Evolutionary conservation across 805 yeast genomes (phyloP), one percentile per base, ranked within the genome.

Genomic region (Monosporozyma yasuniensis): DNA sequence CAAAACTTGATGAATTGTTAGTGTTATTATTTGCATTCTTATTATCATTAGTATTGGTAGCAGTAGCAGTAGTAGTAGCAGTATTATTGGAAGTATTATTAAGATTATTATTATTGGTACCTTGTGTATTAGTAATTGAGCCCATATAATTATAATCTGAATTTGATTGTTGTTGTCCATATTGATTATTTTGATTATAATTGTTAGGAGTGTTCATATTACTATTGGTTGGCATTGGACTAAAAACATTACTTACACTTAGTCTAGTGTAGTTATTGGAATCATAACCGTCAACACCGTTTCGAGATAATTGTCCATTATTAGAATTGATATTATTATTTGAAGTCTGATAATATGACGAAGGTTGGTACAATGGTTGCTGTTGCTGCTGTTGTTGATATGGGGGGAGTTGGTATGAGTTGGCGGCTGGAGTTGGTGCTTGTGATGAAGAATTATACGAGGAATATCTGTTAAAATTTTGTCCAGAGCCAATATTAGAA

Each of bases 11-110:
- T 3, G 14, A 2, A 27, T 25, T 25, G 4, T 9, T 25, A 7
- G 12, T 21, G 23, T 21, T 21, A n/a, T 42, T 42, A 8, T 14
- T 25, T n/a, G 19, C 21, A 8, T 6, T 42, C 7, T 7, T 22
- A 12, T 11, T 39, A 21, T 18, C 9, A 19, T 21, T 39, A 39
- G 10, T 6, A 9, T 39, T 39, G n/a, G n/a, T n/a, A n/a, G n/a
- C n/a, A n/a, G n/a, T n/a, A n/a, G n/a, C n/a, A n/a, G n/a, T n/a
- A n/a, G n/a, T n/a, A n/a, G n/a, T n/a, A n/a, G n/a, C n/a, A 41
- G 55, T 60, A 23, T 52, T 47, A n/a, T 52, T 51, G 53, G 59
- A 16, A 43, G 49, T 38, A 52, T 47, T 46, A 22, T 34, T 42
- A 11, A 14, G 3, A 4, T 7, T 4, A 41, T 41, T 23, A 22